These are phyloP conservation scores for Liriodendron chinense DNA, from an alignment of 164 flowering plant species.

Conservation along the genomic window DNA sequence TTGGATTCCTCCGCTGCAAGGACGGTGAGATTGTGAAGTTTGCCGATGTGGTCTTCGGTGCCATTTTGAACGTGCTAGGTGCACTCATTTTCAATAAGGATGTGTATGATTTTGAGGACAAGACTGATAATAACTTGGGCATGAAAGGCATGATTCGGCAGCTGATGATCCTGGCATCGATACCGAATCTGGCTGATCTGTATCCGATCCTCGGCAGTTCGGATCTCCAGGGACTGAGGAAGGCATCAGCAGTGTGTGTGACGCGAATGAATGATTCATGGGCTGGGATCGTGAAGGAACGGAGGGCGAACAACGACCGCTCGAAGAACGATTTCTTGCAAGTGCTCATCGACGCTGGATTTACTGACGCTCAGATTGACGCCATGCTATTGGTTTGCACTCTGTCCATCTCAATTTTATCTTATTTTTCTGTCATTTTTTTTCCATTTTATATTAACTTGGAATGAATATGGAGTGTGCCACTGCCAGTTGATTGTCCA, in stretches of 20 bases:
- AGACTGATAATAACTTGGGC: slow-evolving; percentile 9
- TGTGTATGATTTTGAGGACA: slow-evolving; percentile 15
- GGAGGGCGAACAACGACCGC: not conserved
- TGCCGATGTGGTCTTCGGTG: slow-evolving; percentile 20
- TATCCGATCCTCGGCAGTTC: not conserved
- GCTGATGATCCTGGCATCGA: not conserved
- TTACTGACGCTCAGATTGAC: slow-evolving; percentile 23
- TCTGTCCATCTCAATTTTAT: not conserved
- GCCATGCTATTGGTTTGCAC: slow-evolving; percentile 19
- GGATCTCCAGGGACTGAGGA: slow-evolving; percentile 11
- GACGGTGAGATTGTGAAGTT: slow-evolving; percentile 21
- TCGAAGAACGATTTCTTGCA: slow-evolving; percentile 22
- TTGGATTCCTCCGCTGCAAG: slow-evolving; percentile 10
- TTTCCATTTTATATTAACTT: no score
- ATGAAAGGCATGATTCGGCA: slow-evolving; percentile 11
- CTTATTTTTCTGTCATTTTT: not conserved
- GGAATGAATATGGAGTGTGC: no score
- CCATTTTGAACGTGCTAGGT: slow-evolving; percentile 20
- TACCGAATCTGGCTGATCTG: slow-evolving; percentile 6
- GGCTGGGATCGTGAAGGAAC: slow-evolving; percentile 19
- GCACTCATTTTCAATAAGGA: slow-evolving; percentile 18
- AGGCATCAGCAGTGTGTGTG: not conserved
- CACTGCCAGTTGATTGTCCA: no score
- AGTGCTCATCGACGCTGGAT: slow-evolving; percentile 18
- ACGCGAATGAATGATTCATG: slow-evolving; percentile 15